Percentiles rank a stretch among this genome's conserved stretches.
Evolutionary conservation across 2,329 filamentous ascomycete species (phyloP).

Genomic region (Zasmidium citrigriseum): DNA sequence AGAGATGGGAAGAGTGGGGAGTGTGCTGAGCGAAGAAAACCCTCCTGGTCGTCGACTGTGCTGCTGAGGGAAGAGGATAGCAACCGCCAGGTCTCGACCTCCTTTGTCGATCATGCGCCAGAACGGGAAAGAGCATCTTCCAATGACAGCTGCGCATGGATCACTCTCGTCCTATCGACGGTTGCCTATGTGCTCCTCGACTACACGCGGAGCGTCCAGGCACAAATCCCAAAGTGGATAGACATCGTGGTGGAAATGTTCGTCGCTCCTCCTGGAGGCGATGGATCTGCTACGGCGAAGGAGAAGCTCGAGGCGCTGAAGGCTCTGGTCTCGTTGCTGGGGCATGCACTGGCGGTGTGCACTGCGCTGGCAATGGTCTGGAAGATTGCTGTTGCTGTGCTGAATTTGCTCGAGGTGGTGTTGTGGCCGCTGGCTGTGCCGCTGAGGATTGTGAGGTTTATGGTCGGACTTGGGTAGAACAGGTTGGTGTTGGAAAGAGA

Average conservation of each 20-base stretch:
- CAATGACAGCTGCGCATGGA: not conserved
- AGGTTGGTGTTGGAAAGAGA: not conserved
- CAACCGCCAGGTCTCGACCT: not conserved
- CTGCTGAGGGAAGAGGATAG: not conserved
- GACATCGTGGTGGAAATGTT: not conserved
- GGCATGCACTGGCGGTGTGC: slow-evolving; percentile 27
- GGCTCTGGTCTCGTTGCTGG: slow-evolving; percentile 22
- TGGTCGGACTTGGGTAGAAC: slow-evolving; percentile 13
- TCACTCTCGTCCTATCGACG: not conserved
- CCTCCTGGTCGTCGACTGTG: not conserved
- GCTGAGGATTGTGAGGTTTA: slow-evolving; percentile 28
- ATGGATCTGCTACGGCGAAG: slow-evolving; percentile 14
- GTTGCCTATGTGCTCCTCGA: not conserved
- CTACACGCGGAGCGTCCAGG: not conserved
- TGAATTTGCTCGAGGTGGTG: slow-evolving; percentile 27
- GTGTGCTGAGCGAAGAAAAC: slow-evolving; percentile 11
- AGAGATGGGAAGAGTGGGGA: slow-evolving; percentile 14
- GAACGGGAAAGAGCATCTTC: not conserved
- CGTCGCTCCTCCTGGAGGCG: not conserved
- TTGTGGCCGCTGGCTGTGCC: slow-evolving; percentile 33
- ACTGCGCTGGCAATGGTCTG: slow-evolving; percentile 28
- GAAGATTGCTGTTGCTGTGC: slow-evolving; percentile 28
- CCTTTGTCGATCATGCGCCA: not conserved
- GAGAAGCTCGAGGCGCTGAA: slow-evolving; percentile 30
- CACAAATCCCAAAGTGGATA: not conserved